phyloP scores from a whole-genome alignment of 371 early-diverging fungal genomes.

The Apophysomyces trapeziformis region DNA sequence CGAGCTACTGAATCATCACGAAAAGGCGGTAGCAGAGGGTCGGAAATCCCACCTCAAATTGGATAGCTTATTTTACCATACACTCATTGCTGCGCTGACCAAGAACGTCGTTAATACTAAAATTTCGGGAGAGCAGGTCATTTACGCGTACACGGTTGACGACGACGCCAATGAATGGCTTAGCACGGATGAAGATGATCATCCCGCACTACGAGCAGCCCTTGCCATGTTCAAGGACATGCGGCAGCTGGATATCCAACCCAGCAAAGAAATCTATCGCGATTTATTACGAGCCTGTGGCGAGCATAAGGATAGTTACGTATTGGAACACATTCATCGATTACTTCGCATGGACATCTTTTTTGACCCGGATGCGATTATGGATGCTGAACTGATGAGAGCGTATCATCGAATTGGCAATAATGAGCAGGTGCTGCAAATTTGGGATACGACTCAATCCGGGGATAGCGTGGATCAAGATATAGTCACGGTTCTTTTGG shows the following conservation, averaged over 20 bases:
- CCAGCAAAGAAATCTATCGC: conserved; percentile 32
- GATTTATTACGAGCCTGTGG: conserved; percentile 36
- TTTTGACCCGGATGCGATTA: conserved; percentile 37
- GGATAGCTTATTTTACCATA: conserved; percentile 34
- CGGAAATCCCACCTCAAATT: conserved; percentile 6
- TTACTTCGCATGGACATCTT: conserved; percentile 37
- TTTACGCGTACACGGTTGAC: conserved; percentile 28
- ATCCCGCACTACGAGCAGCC: conserved; percentile 22
- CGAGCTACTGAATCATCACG: conserved; percentile 28
- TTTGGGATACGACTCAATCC: conserved; percentile 35
- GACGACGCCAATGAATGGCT: conserved; percentile 19
- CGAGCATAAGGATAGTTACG: conserved; percentile 24
- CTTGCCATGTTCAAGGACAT: conserved; percentile 38
- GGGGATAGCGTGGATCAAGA: conserved; percentile 22
- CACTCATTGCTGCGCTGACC: conserved; percentile 21
- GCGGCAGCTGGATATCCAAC: conserved; percentile 32
- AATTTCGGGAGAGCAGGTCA: conserved; percentile 8
- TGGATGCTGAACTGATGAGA: conserved; percentile 42
- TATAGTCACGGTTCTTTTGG: conserved; percentile 26
- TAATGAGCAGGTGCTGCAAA: conserved; percentile 29
- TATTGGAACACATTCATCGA: conserved; percentile 34
- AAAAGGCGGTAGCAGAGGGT: conserved; percentile 6
- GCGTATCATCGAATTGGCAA: conserved; percentile 37
- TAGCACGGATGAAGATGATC: conserved; percentile 12
- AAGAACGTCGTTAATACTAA: not conserved